Evolutionary conservation across 495 filamentous ascomycete genomes (phyloP).

Genomic region (Penicillium ucsense): DNA sequence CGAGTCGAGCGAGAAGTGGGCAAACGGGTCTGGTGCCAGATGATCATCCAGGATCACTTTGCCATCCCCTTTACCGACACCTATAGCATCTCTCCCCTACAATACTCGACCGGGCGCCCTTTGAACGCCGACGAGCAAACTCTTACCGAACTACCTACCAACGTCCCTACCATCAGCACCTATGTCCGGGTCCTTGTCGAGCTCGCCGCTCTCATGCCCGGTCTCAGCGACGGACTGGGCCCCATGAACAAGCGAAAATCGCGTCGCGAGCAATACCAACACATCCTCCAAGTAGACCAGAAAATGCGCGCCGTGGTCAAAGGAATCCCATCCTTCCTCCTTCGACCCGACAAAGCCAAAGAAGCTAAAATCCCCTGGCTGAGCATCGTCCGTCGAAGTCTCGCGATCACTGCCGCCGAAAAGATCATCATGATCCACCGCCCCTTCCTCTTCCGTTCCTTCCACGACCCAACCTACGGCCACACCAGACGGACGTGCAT

Average conservation of each 20-base stretch:
- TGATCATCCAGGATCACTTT: constrained; percentile 40
- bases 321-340: constrained; percentile 21
- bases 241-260: constrained; percentile 20
- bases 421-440: constrained; percentile 47
- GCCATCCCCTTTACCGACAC: constrained; percentile 38
- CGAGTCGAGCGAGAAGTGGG: constrained; percentile 30
- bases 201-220: constrained; percentile 32
- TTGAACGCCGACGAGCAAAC: constrained; percentile 33
- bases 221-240: constrained; percentile 29
- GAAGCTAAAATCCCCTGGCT: constrained; percentile 30
- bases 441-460: constrained; percentile 34
- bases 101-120: constrained; percentile 30
- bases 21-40: constrained; percentile 34
- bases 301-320: constrained; percentile 31
- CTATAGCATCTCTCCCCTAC: constrained; percentile 34
- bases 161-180: constrained; percentile 29
- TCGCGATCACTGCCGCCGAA: constrained; percentile 35
- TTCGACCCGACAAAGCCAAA: constrained; percentile 16
- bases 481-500: constrained; percentile 36
- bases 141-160: constrained; percentile 20
- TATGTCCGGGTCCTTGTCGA: constrained; percentile 29
- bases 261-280: constrained; percentile 29
- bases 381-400: constrained; percentile 27
- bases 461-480: constrained; percentile 27
- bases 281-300: constrained; percentile 32